Base-by-base conservation (phyloP, 306 rosid genomes). In the Heteromeles arbutifolia region DNA sequence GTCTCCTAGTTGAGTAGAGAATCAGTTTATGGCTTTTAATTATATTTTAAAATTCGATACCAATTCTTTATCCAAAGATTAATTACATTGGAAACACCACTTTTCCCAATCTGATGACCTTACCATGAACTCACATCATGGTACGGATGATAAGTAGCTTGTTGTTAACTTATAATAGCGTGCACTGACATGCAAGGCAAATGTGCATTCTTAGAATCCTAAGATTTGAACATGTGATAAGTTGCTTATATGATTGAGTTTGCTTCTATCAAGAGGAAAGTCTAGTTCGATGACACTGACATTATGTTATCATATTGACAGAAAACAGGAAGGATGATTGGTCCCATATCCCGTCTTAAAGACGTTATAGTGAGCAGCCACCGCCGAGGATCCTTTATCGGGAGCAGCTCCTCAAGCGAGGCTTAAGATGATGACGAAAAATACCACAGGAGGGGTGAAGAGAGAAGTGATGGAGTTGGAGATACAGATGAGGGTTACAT, bases 341-440 rank as follows among this genome's bases (percentile, higher is more conserved):
- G 86, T 70, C 93, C 97, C 69, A 87, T 92, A 54, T 59, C 84
- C 75, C 90, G 98, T 62, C 91, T 96, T 78, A 96, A 96, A 84
- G 97, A 89, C 31, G 91, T 83, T 77, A 86, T 96, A 39, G 89
- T 90, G 65, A 93, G 93, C 32, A 92, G 96, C 62, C 84, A 92
- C 17, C 89, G 91, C 25, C 93, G 87, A 4, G 87, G 96, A 45
- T 89, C 98, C 77, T 62, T 87, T 43, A 77, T 89, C 79, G 79
- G 85, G 80, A 88, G 87, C 81, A 81, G 91, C 84, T 43, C 93
- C 82, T 62, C 89, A 1, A 77, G 80, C 50, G 90, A 80, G 77
- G 82, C 66, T 64, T 82, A 81, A 86, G 97, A 95, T 82, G 90
- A 86, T 80, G 96, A 88, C 85, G 89, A 84, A 79, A 90, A 88